Evolutionary conservation across 192 early-diverging fungal genomes (phyloP), one percentile per base, ranked within the genome.

Genomic region (Coemansia sp.): DNA sequence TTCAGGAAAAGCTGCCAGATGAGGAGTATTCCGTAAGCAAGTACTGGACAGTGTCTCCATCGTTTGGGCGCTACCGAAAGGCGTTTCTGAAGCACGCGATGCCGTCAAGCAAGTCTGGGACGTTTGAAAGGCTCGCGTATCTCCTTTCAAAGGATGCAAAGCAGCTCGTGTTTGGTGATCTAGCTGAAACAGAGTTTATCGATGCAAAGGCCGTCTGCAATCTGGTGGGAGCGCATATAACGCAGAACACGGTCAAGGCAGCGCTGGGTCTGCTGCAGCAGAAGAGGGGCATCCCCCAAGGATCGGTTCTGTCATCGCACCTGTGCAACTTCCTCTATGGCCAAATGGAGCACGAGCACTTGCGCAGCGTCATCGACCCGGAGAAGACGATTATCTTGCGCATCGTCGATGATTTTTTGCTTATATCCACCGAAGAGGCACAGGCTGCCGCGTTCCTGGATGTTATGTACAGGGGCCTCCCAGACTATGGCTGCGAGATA

Each of bases 271-370:
- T 87, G 63, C 92, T 89, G 73, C 79, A 76, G 36, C 94, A 95
- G 66, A 69, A 76, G 0, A 69, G 80, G 1, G 95, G 95, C 5
- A 95, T 98, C 34, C 95, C 95, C 3, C 95, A 98, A 70, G 95
- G 95, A 0, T 96, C 94, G 4, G 75, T 89, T 22, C 69, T 98
- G 20, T 98, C 95, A 0, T 84, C 89, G 36, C 53, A 94, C 6
- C 85, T 98, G 55, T 98, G 95, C 90, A 92, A 88, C 68, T 83
- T 94, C 52, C 91, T 90, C 62, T 93, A 93, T 55, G 89, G 87
- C 2, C 85, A 89, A 56, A 71, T 95, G 78, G 92, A 93, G 75
- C 67, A 65, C 9, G 73, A 79, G 34, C 66, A 85, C 13, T 73
- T 93, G 34, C 35, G 57, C 0, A 74, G 83, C 23, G 13, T 86